These are phyloP conservation scores for Avena atlantica DNA, from an alignment of 176 grass and related monocot species.

Conservation along the genomic window DNA sequence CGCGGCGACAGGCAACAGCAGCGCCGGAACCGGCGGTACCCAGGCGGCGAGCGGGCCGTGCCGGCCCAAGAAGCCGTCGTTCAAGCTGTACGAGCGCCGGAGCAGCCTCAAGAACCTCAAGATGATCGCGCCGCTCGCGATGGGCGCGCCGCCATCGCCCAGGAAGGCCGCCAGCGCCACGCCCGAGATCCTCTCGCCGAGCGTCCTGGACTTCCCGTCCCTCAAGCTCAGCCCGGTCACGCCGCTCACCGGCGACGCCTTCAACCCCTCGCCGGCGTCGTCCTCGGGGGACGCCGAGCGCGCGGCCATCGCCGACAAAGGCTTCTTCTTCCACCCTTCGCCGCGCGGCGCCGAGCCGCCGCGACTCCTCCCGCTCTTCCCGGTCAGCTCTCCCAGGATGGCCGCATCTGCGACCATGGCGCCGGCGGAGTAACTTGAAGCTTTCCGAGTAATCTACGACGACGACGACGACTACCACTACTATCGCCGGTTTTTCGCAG, in stretches of 20 bases:
- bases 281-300: constrained; percentile 71
- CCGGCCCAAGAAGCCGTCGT: constrained; percentile 85
- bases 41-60: constrained; percentile 48
- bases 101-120: constrained; percentile 88
- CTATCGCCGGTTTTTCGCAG: background rate
- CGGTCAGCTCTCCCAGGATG: constrained; percentile 71
- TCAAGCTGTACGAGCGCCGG: constrained; percentile 98
- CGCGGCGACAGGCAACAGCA: background rate
- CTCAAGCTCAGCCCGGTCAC: constrained; percentile 89
- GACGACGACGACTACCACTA: background rate
- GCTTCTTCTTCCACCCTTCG: constrained; percentile 93
- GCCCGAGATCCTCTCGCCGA: constrained; percentile 87
- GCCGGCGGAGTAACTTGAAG: constrained; percentile 41
- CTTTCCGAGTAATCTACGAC: constrained; percentile 2
- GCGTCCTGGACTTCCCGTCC: constrained; percentile 89
- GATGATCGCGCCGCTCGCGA: constrained; percentile 88
- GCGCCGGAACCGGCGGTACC: background rate
- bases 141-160: constrained; percentile 56
- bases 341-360: constrained; percentile 73
- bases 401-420: constrained; percentile 41
- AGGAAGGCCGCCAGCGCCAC: constrained; percentile 20
- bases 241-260: constrained; percentile 73
- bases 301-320: constrained; percentile 78
- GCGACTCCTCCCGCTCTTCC: constrained; percentile 93
- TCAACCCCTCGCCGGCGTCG: constrained; percentile 66